Base-by-base conservation (phyloP, 1,284 basidiomycete species). In the Leccinum ponderosum region DNA sequence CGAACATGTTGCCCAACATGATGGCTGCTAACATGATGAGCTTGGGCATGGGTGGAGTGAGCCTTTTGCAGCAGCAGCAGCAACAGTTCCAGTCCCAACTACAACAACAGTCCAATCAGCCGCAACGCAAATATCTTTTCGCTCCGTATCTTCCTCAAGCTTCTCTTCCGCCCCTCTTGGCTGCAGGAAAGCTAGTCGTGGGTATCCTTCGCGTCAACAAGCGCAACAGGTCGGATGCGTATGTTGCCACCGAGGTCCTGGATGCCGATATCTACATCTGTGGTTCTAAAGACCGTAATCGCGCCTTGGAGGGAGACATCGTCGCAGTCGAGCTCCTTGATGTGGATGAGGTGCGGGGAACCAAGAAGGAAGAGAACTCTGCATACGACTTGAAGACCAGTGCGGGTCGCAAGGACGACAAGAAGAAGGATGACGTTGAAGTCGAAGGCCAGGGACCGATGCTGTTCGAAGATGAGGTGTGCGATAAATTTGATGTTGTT, bases 361-460 rank as follows among this genome's bases (percentile, higher is more conserved):
- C 96, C 14, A 99, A 99, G 83, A 98, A 99, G 85, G 97, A 99
- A 79, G 97, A 99, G 79, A 96, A 96, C 72, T 89, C 94, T 17
- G 92, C 93, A 0, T 97, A 94, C 75, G 94, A 95, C 69, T 71
- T 89, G 60, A 93, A 90, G 75, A 84, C 87, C 11, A 82, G 81
- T 56, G 83, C 83, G 33, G 89, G 87, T 55, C 91, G 95, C 71
- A 95, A 93, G 79, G 92, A 96, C 67, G 97, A 99, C 81, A 99
- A 99, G 87, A 98, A 98, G 84, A 98, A 98, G 79, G 97, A 99
- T 72, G 97, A 99, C 70, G 95, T 99, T 29, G 97, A 99, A 75
- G 97, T 99, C 37, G 97, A 99, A 80, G 97, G 97, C 6, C 97
- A 98, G 76, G 97, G 96, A 8, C 80, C 98, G 66, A 92, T 94